Conservation (phyloP, 2,329 filamentous ascomycete genomes). For the Akanthomyces uredinophilus region DNA sequence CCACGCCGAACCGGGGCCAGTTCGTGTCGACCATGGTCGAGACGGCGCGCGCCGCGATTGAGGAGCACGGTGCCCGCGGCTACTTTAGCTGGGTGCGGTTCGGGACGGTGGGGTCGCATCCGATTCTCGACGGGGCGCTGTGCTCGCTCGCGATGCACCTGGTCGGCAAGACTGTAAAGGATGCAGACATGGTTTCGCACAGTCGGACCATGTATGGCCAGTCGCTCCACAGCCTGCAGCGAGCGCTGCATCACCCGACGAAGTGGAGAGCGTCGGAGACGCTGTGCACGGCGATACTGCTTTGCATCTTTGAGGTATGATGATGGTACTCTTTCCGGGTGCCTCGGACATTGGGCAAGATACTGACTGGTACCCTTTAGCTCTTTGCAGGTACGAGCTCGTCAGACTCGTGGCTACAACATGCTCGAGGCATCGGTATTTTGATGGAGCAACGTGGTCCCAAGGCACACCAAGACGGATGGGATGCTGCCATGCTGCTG, state of each 20-base stretch:
- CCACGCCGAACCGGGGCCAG: slow-evolving; percentile 24
- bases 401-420: slow-evolving; percentile 34
- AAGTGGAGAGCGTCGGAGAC: slow-evolving; percentile 38
- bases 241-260: slow-evolving; percentile 30
- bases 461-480: slow-evolving; percentile 28
- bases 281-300: slow-evolving; percentile 36
- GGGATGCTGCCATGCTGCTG: slow-evolving; percentile 34
- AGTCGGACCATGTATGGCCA: slow-evolving; percentile 35
- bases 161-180: slow-evolving; percentile 29
- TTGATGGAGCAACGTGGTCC: slow-evolving; percentile 36
- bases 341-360: no score
- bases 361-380: no score
- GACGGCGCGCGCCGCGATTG: slow-evolving; percentile 18
- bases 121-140: slow-evolving; percentile 34
- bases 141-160: slow-evolving; percentile 34
- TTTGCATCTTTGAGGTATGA: slow-evolving; percentile 36
- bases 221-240: slow-evolving; percentile 31
- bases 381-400: slow-evolving; percentile 38
- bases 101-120: slow-evolving; percentile 29
- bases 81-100: slow-evolving; percentile 25
- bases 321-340: no score
- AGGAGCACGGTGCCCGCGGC: slow-evolving; percentile 18
- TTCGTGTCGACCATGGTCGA: slow-evolving; percentile 30
- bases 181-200: slow-evolving; percentile 26
- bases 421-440: slow-evolving; percentile 33